These are phyloP conservation scores for Conticribra guillardii DNA, from an alignment of 108 stramenopile species.

Conservation along the genomic window DNA sequence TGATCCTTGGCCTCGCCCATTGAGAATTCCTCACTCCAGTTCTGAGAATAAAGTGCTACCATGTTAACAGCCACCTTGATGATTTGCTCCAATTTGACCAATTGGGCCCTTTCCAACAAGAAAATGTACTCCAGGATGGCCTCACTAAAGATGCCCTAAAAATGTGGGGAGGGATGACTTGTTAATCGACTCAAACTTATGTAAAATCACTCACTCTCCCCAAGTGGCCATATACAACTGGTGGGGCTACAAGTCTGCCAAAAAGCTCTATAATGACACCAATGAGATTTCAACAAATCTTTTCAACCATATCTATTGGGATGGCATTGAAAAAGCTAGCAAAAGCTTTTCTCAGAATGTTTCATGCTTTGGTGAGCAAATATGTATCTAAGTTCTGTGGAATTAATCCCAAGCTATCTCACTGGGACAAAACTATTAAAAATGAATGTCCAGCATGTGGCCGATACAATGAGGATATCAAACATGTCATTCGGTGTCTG, in stretches of 20 bases:
- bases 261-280: background rate
- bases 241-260: slow-evolving; percentile 1
- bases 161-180: no score
- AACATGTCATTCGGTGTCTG: slow-evolving; percentile 1
- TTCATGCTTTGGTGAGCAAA: slow-evolving; percentile 10
- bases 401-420: background rate
- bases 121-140: background rate
- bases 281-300: background rate
- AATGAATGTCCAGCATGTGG: slow-evolving; percentile 3
- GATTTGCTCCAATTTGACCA: background rate
- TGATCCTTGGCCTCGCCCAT: background rate
- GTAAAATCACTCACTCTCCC: slow-evolving; percentile 6
- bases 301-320: slow-evolving; percentile 9
- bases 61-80: slow-evolving; percentile 17
- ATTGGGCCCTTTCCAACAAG: background rate
- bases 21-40: background rate
- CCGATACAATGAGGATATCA: background rate
- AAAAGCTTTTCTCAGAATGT: slow-evolving; percentile 5
- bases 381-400: slow-evolving; percentile 7
- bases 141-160: background rate
- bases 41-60: background rate
- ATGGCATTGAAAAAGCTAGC: slow-evolving; percentile 2
- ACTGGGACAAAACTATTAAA: background rate
- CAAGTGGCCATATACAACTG: background rate
- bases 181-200: background rate